Evolutionary conservation across 768 basidiomycete species (phyloP), one percentile per base, ranked within the genome.

Genomic region (Xerocomellus chrysenteron): DNA sequence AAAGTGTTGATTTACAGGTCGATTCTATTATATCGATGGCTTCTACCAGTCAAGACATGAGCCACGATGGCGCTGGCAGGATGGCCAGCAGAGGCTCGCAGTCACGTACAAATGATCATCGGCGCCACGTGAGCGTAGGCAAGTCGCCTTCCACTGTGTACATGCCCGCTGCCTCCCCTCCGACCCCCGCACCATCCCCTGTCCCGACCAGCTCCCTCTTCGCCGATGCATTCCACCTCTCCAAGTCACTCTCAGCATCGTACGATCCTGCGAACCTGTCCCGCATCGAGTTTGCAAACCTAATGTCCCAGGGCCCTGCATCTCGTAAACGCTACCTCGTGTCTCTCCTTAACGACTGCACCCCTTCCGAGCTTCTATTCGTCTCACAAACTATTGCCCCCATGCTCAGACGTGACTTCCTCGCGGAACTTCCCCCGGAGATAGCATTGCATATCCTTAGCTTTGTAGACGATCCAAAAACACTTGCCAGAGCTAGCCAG

Each of bases 391-490:
- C 78, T n/a, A 81, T 89, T 63, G 74, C 82, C 0, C 83, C 84
- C 2, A 78, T 86, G 41, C 81, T 90, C 59, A 82, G 82, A 61
- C 81, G 83, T 0, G 86, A 88, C 61, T 83, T 85, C 57, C 71
- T 77, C 43, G 66, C 73, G 11, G 82, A 84, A 39, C 72, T 87
- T 17, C 86, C 86, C 5, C 71, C 80, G 16, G 94, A 97, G 72
- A 76, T 97, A 14, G 81, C 84, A 0, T 70, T 94, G 21, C 82
- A 92, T 63, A 81, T 94, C 52, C 78, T 97, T 36, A 72, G 79
- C 54, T 94, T 86, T 69, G 77, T 96, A 42, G 84, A 92, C 54
- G 87, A 92, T 44, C 86, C 90, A 0, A 74, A 75, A 42, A 86
- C 88, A 0, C 83, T 97, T 11, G 77, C 84, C 0, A 76, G 90